Percentiles rank a stretch among this genome's conserved stretches.
Conservation (phyloP, 2,329 filamentous ascomycete species). For the Colletotrichum plurivorum region DNA sequence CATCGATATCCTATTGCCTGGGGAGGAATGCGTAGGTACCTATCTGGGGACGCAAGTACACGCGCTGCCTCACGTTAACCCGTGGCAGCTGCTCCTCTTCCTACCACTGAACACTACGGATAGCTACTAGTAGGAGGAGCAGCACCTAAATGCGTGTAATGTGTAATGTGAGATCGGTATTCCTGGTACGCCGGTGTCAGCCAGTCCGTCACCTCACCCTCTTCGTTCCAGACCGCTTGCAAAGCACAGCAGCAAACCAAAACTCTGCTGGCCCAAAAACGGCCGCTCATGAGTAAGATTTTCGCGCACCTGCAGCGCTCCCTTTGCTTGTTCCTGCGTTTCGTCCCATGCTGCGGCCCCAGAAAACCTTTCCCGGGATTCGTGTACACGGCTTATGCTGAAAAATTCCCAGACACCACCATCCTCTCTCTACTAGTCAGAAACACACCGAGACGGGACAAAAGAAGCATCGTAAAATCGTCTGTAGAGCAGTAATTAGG, state of each 20-base stretch:
- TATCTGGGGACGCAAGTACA: no score
- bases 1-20: no score
- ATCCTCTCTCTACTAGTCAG: conserved; percentile 15
- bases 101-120: no score
- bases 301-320: conserved; percentile 11
- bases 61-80: no score
- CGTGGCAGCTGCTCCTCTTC: no score
- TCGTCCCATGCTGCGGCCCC: conserved; percentile 24
- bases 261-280: conserved; percentile 27
- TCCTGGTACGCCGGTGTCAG: conserved; percentile 2
- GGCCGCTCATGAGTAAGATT: conserved; percentile 35
- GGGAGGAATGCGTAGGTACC: no score
- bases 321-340: conserved; percentile 22
- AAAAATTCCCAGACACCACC: neutral
- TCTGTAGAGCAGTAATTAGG: no score
- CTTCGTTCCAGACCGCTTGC: conserved; percentile 34
- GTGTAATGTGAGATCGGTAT: neutral
- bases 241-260: conserved; percentile 2
- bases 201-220: neutral
- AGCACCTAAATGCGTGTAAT: no score
- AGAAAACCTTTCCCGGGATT: conserved; percentile 9
- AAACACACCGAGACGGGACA: conserved; percentile 5
- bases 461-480: neutral
- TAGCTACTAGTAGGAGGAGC: no score
- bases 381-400: neutral